Base-by-base conservation (phyloP, 2,329 filamentous ascomycete species). In the Aspergillus sp. region DNA sequence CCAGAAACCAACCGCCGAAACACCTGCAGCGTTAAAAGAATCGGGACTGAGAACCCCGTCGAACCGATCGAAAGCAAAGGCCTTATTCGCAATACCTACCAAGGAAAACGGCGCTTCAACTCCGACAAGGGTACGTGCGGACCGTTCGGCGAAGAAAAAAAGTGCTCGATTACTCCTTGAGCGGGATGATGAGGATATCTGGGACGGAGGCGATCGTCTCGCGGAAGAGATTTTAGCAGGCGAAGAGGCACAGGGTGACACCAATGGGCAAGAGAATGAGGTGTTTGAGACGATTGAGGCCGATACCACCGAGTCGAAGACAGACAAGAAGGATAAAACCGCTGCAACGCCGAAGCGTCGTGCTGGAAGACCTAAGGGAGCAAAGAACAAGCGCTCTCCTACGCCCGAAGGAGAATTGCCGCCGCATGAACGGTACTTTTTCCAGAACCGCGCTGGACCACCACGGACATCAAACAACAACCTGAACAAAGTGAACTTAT, bases 381-480 rank as follows among this genome's bases (percentile, higher is more conserved):
- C 73, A 55, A 77, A 74, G 66, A 83, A 84, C 62, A 84, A 86
- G 66, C 85, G 85, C 56, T 91, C 89, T 6, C 89, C 90, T 1
- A 92, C 89, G 5, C 91, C 91, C 3, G 91, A 93, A 17, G 83
- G 86, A 52, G 85, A 96, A 66, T 82, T 98, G 2, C 90, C 93
- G 5, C 82, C 93, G 0, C 91, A 97, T 69, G 95, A 98, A 73
- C 85, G 89, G 64, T 99, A 96, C 78, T 98, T 99, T 73, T 90
- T 89, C 69, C 91, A 98, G 69, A 97, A 96, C 71, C 88, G 91
- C 48, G 87, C 90, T 0, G 92, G 91, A 2, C 83, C 86, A 4
- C 81, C 85, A 44, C 93, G 93, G 74, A 96, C 93, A 0, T 97
- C 93, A 1, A 89, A 90, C 70, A 95, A 95, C 63, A 96, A 86